Evolutionary conservation across 1,284 basidiomycete genomes (phyloP), one percentile per base, ranked within the genome.

Genomic region (Grifola frondosa): DNA sequence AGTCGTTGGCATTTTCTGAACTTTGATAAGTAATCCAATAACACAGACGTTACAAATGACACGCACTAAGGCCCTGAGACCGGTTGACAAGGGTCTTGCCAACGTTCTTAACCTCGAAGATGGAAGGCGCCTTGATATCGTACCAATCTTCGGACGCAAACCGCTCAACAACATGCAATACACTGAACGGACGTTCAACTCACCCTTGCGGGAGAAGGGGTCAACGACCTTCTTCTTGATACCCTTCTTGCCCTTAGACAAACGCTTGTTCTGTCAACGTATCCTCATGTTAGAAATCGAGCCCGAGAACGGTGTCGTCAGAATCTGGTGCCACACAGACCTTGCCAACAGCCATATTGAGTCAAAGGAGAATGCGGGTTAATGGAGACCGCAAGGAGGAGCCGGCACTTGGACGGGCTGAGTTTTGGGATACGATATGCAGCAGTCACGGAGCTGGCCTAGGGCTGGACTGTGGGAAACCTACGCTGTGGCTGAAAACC

Each of bases 151-250:
- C 29, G 11, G 29, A n/a, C n/a, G 6, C 6, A 22, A 20, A 19
- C 20, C 15, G 6, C 20, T 30, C 13, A 30, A 30, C 16, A 19
- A 33, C 8, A n/a, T 22, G 25, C 23, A 26, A 19, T 9, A 12
- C 2, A n/a, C 6, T 4, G 21, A 7, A 15, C 10, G 25, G n/a
- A 51, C 39, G 47, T 17, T 17, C 32, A 17, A 54, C 71, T 39
- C 54, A 87, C 93, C 96, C 80, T 99, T 99, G 77, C 96, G 88
- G 61, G 96, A 88, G 90, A 99, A 98, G 60, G 97, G 94, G 82
- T 99, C 97, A 60, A 99, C 94, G 69, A 96, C 92, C 84, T 96
- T 96, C 80, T 97, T 97, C 87, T 96, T 97, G 79, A 97, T 86
- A 69, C 95, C 94, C 81, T 98, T 98, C 85, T 98, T 98, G 66